Evolutionary conservation across 805 yeast species (phyloP).

Genomic region (Kodamaea kaohsiungensis): DNA sequence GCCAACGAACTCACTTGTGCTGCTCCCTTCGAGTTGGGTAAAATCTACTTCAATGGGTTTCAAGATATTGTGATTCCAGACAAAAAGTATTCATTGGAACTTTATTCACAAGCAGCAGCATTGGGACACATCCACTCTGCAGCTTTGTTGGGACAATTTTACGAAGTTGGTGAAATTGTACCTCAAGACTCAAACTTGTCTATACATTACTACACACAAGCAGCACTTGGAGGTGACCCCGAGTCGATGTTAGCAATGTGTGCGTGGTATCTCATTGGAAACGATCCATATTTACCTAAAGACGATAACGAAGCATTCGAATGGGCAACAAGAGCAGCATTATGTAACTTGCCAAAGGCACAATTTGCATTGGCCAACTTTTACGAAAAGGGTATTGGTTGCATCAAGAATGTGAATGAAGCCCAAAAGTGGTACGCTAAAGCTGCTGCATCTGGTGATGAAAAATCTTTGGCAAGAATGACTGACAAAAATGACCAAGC

Average conservation of each 20-base stretch:
- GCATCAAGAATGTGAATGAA: slow-evolving; percentile 54
- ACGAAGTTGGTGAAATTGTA: slow-evolving; percentile 77
- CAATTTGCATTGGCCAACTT: slow-evolving; percentile 84
- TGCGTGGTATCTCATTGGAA: slow-evolving; percentile 95
- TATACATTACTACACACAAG: slow-evolving; percentile 89
- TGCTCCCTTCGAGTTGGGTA: slow-evolving; percentile 93
- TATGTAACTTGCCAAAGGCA: slow-evolving; percentile 72
- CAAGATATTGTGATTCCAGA: slow-evolving; percentile 86
- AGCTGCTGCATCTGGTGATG: slow-evolving; percentile 64
- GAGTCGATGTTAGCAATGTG: slow-evolving; percentile 90
- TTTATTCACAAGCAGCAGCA: slow-evolving; percentile 85
- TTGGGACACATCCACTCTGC: slow-evolving; percentile 84
- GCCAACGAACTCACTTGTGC: slow-evolving; percentile 85
- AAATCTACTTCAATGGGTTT: slow-evolving; percentile 81
- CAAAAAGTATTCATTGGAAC: slow-evolving; percentile 76
- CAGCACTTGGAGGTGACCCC: slow-evolving; percentile 86
- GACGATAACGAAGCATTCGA: slow-evolving; percentile 87
- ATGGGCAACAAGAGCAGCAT: slow-evolving; percentile 91
- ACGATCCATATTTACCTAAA: slow-evolving; percentile 74
- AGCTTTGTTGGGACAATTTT: slow-evolving; percentile 74
- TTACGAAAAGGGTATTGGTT: slow-evolving; percentile 85
- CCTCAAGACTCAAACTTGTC: slow-evolving; percentile 81
- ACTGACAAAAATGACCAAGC: slow-evolving; percentile 32
- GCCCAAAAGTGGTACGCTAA: slow-evolving; percentile 74
- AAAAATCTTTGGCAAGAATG: slow-evolving; percentile 36